Conservation (phyloP, 1,284 basidiomycete genomes). For the Malassezia obtusa region DNA sequence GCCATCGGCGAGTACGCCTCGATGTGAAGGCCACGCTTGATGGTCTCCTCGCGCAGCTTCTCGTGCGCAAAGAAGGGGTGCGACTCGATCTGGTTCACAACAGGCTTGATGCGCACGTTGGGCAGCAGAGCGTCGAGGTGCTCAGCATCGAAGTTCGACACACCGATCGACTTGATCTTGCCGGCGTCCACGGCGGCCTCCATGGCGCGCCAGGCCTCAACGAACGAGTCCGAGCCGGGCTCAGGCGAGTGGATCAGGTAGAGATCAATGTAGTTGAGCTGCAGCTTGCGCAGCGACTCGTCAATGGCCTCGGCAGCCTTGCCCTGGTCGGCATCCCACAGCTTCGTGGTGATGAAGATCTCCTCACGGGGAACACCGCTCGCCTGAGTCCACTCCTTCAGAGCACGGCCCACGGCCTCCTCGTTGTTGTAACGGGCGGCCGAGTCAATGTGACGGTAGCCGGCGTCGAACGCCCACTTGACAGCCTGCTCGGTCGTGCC, state of each 20-base stretch:
- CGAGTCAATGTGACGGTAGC: conserved; percentile 46
- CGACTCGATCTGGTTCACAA: conserved; percentile 47
- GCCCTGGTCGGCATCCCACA: conserved; percentile 44
- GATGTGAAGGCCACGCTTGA: conserved; percentile 42
- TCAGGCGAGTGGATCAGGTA: conserved; percentile 46
- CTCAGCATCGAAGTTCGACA: conserved; percentile 47
- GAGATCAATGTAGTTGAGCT: conserved; percentile 43
- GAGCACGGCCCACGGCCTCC: conserved; percentile 45
- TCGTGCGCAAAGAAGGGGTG: conserved; percentile 48
- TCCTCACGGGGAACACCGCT: conserved; percentile 43
- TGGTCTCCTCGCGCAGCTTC: conserved; percentile 40
- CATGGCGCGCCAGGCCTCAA: conserved; percentile 44
- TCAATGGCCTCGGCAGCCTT: conserved; percentile 40
- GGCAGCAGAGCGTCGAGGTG: conserved; percentile 43
- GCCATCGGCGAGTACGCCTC: conserved; percentile 47
- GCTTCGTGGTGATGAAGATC: conserved; percentile 49
- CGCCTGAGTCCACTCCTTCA: conserved; percentile 36
- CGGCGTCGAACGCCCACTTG: conserved; percentile 46
- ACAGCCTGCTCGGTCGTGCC: conserved; percentile 44
- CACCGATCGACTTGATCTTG: conserved; percentile 45
- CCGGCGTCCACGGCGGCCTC: conserved; percentile 45
- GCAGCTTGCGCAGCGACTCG: conserved; percentile 45
- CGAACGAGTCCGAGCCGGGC: conserved; percentile 35
- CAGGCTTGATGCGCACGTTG: conserved; percentile 43
- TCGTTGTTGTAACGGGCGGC: conserved; percentile 46